These are phyloP conservation scores for Candida suzukii DNA, from an alignment of 805 yeast species.

Conservation along the genomic window DNA sequence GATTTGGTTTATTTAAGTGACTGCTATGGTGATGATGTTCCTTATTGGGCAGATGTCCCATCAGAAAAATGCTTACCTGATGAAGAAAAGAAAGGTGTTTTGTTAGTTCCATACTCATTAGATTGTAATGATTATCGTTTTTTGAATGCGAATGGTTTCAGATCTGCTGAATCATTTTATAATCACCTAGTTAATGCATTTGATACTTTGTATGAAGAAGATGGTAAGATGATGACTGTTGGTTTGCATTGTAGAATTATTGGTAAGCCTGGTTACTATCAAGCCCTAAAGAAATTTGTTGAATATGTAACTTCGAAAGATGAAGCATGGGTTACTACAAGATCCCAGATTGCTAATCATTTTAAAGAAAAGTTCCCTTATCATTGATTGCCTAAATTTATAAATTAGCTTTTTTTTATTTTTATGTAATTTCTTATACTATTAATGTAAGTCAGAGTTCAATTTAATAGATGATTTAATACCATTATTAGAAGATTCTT, in stretches of 20 bases:
- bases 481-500: constrained; percentile 3
- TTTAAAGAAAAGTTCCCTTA: constrained; percentile 15
- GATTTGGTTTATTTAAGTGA: constrained; percentile 29
- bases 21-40: constrained; percentile 29
- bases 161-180: constrained; percentile 15
- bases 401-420: no score
- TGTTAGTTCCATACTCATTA: constrained; percentile 19
- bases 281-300: constrained; percentile 28
- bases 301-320: constrained; percentile 25
- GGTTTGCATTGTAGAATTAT: constrained; percentile 29
- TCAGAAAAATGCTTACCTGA: constrained; percentile 11
- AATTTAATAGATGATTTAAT: not conserved
- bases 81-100: constrained; percentile 16
- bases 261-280: constrained; percentile 29
- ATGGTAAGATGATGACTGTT: constrained; percentile 29
- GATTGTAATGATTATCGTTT: constrained; percentile 22
- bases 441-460: not conserved
- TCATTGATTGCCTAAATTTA: no score
- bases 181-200: constrained; percentile 29
- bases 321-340: constrained; percentile 30
- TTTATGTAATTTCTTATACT: no score
- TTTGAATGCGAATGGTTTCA: constrained; percentile 16
- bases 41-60: constrained; percentile 28
- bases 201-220: constrained; percentile 30
- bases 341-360: constrained; percentile 27